phyloP scores from a whole-genome alignment of 1,139 yeast species.

The Saccharomyces hybrid region DNA sequence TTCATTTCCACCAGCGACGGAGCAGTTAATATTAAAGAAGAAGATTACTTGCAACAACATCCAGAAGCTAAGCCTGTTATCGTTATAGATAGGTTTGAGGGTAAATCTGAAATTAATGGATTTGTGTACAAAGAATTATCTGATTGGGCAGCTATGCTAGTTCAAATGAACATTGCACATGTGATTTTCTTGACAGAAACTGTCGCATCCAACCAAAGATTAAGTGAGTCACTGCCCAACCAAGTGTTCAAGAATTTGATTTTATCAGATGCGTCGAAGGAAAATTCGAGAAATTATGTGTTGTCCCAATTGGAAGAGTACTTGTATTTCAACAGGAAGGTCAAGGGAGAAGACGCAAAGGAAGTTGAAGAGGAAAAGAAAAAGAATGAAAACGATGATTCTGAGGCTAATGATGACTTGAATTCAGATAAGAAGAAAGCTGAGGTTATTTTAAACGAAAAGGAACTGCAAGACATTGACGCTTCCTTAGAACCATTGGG shows the following conservation, averaged over 20 bases:
- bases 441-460: constrained; percentile 11
- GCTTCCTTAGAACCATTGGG: constrained; percentile 68
- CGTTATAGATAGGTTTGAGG: constrained; percentile 66
- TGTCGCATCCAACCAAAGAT: constrained; percentile 61
- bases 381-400: constrained; percentile 11
- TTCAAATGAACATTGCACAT: constrained; percentile 77
- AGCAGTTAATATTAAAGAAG: constrained; percentile 48
- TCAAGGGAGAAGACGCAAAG: constrained; percentile 10
- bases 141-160: constrained; percentile 79
- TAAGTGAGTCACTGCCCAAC: constrained; percentile 70
- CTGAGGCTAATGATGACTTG: not conserved
- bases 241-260: constrained; percentile 72
- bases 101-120: constrained; percentile 53
- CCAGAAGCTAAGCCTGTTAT: constrained; percentile 85
- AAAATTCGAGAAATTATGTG: constrained; percentile 66
- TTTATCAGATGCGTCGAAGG: constrained; percentile 72
- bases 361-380: constrained; percentile 11
- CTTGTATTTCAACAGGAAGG: constrained; percentile 14
- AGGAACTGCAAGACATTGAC: constrained; percentile 36
- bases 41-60: constrained; percentile 73
- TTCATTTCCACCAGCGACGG: constrained; percentile 27
- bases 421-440: not conserved
- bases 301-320: constrained; percentile 45
- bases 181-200: constrained; percentile 84
- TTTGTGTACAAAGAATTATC: constrained; percentile 71